These are phyloP conservation scores for Citrullus colocynthis DNA, from an alignment of 306 rosid genomes.

Conservation along the genomic window DNA sequence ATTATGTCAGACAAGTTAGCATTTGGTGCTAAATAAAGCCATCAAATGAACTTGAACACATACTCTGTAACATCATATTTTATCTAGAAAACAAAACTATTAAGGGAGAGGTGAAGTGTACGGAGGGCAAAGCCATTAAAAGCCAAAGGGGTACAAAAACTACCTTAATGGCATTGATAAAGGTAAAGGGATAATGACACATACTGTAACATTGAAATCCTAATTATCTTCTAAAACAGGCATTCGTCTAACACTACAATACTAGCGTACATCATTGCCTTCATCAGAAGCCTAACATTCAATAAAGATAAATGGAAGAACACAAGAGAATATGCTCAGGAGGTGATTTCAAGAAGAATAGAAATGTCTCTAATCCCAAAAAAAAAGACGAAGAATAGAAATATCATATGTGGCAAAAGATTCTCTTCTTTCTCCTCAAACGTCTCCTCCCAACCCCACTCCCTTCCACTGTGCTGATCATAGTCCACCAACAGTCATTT, in stretches of 20 bases:
- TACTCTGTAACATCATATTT: background rate
- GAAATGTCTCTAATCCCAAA: background rate
- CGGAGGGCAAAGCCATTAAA: background rate
- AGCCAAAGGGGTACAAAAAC: background rate
- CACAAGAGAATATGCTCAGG: background rate
- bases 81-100: background rate
- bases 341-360: background rate
- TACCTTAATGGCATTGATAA: background rate
- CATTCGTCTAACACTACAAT: background rate
- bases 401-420: background rate
- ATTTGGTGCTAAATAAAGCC: background rate
- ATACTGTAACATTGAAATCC: background rate
- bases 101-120: background rate
- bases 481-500: background rate
- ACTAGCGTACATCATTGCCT: background rate
- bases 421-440: background rate
- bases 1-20: constrained; percentile 14
- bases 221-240: background rate
- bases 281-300: background rate
- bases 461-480: background rate
- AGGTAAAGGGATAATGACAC: background rate
- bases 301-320: background rate
- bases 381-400: background rate
- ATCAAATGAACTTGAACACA: background rate
- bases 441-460: background rate